Percentiles rank a stretch among this genome's conserved stretches.
Evolutionary conservation across 441 rosid species (phyloP).

Genomic region (Metrosideros polymorpha): DNA sequence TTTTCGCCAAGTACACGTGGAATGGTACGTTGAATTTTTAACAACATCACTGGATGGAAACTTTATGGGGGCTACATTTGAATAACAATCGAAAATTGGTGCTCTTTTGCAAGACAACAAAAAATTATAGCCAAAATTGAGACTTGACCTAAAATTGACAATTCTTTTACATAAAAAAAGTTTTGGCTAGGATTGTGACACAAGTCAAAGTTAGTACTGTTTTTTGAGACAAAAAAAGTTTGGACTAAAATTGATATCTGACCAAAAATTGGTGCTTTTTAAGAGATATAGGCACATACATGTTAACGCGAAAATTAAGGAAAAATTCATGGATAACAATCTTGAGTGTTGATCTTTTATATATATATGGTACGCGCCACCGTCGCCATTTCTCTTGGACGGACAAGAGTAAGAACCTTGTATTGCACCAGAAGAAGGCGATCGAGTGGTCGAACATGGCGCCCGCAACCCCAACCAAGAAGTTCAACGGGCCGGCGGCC

Average conservation of each 20-base stretch:
- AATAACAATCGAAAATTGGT: neutral
- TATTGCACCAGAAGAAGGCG: neutral
- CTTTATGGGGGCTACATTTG: too few relatives aligned
- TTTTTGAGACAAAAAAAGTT: neutral
- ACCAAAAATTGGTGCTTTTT: neutral
- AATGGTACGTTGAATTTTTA: too few relatives aligned
- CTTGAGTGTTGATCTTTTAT: neutral
- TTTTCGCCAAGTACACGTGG: too few relatives aligned
- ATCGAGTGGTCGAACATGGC: neutral
- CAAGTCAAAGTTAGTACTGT: neutral
- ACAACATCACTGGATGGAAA: too few relatives aligned
- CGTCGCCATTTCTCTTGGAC: neutral
- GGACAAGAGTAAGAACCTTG: neutral
- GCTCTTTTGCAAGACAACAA: neutral
- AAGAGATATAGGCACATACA: neutral
- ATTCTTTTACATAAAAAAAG: too few relatives aligned
- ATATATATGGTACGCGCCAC: too few relatives aligned
- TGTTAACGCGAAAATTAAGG: fast-evolving
- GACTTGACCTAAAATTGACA: neutral
- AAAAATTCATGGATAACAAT: neutral
- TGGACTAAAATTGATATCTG: neutral
- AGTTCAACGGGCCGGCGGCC: neutral
- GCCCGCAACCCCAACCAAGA: neutral
- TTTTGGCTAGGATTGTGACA: neutral
- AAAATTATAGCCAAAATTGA: too few relatives aligned